A percentile compares a stretch with the other conserved stretches of the same genome.
phyloP scores from a whole-genome alignment of 1,284 basidiomycete genomes.

The Kalmanozyma brasiliensis region DNA sequence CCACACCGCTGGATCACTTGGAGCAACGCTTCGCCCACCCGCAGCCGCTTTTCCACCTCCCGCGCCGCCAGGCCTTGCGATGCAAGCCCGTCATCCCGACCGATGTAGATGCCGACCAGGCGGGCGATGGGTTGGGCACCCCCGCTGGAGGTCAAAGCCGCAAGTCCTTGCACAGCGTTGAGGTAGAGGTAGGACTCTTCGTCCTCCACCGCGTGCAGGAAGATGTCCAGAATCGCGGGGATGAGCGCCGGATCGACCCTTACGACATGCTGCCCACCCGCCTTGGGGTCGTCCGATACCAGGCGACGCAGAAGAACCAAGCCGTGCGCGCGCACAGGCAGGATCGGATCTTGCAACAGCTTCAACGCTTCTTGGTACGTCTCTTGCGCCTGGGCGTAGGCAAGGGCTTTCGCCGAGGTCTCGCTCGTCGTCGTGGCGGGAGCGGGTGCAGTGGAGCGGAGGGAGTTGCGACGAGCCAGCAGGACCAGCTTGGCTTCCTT shows the following conservation, averaged over 20 bases:
- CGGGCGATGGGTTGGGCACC: slow-evolving; percentile 39
- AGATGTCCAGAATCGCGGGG: slow-evolving; percentile 86
- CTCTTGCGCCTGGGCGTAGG: slow-evolving; percentile 51
- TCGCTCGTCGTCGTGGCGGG: slow-evolving; percentile 21
- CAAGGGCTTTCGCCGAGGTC: slow-evolving; percentile 56
- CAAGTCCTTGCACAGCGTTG: slow-evolving; percentile 89
- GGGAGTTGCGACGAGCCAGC: slow-evolving; percentile 73
- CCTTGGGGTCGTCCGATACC: slow-evolving; percentile 45
- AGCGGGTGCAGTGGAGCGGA: slow-evolving; percentile 7
- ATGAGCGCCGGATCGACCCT: slow-evolving; percentile 70
- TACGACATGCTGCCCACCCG: slow-evolving; percentile 20
- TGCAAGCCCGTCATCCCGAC: slow-evolving; percentile 36
- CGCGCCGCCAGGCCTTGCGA: slow-evolving; percentile 66
- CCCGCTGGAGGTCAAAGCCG: slow-evolving; percentile 69
- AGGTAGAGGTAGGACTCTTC: slow-evolving; percentile 95
- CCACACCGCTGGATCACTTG: slow-evolving; percentile 82
- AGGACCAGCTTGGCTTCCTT: slow-evolving; percentile 84
- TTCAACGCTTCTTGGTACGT: slow-evolving; percentile 85
- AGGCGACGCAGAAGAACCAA: slow-evolving; percentile 59
- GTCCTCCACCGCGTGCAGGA: slow-evolving; percentile 85
- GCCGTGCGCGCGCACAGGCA: slow-evolving; percentile 96
- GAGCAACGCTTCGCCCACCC: slow-evolving; percentile 87
- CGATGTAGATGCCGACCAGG: slow-evolving; percentile 54
- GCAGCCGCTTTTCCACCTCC: slow-evolving; percentile 80
- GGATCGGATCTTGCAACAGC: slow-evolving; percentile 86